A percentile compares a stretch with the other conserved stretches of the same genome.
These are phyloP conservation scores for Plasmodium vinckei DNA, from an alignment of 169 alveolate species.

Conservation along the genomic window DNA sequence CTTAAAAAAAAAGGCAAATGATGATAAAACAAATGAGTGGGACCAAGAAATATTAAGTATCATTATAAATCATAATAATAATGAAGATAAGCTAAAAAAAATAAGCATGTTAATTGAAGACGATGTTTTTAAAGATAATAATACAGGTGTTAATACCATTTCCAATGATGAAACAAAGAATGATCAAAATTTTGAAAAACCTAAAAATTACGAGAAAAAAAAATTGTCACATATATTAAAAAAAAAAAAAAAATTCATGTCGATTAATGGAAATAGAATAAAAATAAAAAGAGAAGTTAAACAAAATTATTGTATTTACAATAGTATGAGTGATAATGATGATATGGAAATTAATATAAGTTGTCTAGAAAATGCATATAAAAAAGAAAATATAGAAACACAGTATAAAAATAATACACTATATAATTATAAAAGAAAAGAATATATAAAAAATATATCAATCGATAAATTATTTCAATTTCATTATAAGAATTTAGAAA, in stretches of 20 bases:
- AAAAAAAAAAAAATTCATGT: conserved; percentile 46
- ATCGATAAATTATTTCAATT: conserved; percentile 58
- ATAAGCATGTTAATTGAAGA: conserved; percentile 50
- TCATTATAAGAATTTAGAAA: conserved; percentile 68
- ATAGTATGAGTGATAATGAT: neutral
- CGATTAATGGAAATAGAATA: conserved; percentile 50
- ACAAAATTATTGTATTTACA: conserved; percentile 25
- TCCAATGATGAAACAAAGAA: conserved; percentile 14
- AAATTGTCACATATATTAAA: conserved; percentile 29
- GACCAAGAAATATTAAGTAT: conserved; percentile 54
- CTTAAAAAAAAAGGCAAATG: neutral
- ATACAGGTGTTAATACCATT: no score
- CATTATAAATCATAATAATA: conserved; percentile 52
- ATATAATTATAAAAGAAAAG: conserved; percentile 28
- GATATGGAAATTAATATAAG: neutral
- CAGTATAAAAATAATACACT: neutral
- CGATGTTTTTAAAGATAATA: conserved; percentile 37
- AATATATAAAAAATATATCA: conserved; percentile 62
- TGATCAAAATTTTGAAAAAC: conserved; percentile 27
- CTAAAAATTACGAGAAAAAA: conserved; percentile 33
- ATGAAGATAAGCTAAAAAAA: conserved; percentile 61
- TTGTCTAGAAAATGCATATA: neutral
- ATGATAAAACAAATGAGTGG: neutral
- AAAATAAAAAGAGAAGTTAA: conserved; percentile 30
- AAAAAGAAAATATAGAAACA: conserved; percentile 7